A percentile compares a stretch with the other conserved stretches of the same genome.
These are phyloP conservation scores for Podila epigama DNA, from an alignment of 192 early-diverging fungal genomes.

Conservation along the genomic window DNA sequence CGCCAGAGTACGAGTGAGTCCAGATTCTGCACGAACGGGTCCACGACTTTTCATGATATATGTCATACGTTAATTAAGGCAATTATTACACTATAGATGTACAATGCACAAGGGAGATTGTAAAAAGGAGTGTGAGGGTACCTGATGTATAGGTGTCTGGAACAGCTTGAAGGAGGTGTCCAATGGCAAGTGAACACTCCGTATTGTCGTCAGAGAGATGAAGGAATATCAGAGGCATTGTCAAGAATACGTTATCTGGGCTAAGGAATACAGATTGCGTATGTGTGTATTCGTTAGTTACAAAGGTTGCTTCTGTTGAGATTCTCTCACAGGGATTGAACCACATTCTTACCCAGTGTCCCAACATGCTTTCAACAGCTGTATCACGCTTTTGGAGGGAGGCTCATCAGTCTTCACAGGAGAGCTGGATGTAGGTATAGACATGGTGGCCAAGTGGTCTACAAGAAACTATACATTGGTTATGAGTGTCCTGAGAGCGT, in stretches of 20 bases:
- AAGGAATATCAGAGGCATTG: constrained; percentile 21
- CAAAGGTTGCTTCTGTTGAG: too few relatives aligned
- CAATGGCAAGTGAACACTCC: constrained; percentile 29
- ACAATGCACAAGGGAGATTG: not conserved
- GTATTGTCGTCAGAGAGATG: constrained; percentile 19
- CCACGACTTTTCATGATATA: too few relatives aligned
- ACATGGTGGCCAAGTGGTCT: constrained; percentile 25
- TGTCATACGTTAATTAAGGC: not conserved
- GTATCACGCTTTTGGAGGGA: constrained; percentile 14
- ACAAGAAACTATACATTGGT: constrained; percentile 25
- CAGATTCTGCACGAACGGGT: constrained; percentile 32
- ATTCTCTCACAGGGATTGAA: too few relatives aligned
- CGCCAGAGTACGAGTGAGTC: constrained; percentile 20
- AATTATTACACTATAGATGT: not conserved
- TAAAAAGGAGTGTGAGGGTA: not conserved
- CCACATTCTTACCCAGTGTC: constrained; percentile 25
- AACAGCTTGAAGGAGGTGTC: constrained; percentile 22
- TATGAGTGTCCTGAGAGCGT: not conserved
- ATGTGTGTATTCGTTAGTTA: too few relatives aligned
- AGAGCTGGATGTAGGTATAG: not conserved
- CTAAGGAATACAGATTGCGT: not conserved
- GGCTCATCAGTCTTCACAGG: not conserved
- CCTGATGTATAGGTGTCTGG: constrained; percentile 26
- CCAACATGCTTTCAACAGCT: constrained; percentile 29
- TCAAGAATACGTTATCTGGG: constrained; percentile 29